These are phyloP conservation scores for Ceratocystis papillata DNA, from an alignment of 2,329 filamentous ascomycete species.

Conservation along the genomic window DNA sequence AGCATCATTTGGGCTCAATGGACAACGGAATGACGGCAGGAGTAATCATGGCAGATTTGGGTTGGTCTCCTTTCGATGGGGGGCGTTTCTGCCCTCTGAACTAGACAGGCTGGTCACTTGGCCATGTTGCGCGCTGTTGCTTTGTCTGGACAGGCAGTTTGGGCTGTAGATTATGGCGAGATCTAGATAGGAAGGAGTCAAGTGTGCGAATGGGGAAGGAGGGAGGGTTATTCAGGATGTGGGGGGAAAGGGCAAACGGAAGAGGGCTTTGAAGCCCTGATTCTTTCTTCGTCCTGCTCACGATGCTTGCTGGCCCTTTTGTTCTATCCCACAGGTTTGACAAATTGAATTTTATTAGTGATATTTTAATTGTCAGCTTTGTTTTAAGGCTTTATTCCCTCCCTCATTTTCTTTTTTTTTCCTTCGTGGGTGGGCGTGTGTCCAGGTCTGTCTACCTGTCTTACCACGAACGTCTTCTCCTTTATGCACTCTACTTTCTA, in stretches of 20 bases:
- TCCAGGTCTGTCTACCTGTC: background rate
- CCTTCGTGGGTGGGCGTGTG: background rate
- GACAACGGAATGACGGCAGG: background rate
- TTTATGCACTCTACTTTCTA: background rate
- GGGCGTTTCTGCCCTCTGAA: no score
- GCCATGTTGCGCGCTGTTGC: background rate
- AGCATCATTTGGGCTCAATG: background rate
- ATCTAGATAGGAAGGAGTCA: background rate
- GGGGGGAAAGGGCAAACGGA: background rate
- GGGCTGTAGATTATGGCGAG: background rate
- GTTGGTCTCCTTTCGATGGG: background rate
- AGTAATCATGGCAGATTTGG: background rate
- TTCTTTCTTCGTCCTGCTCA: background rate
- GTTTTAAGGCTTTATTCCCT: background rate
- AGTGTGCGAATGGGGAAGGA: background rate
- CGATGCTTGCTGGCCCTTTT: constrained; percentile 10
- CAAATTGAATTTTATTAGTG: background rate
- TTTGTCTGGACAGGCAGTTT: background rate
- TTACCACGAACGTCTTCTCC: background rate
- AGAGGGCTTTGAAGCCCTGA: constrained; percentile 3
- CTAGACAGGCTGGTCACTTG: background rate
- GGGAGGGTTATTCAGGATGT: background rate
- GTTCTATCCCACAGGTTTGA: background rate
- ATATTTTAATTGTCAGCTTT: background rate
- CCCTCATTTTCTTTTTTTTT: background rate